Evolutionary conservation across 2,329 filamentous ascomycete species (phyloP).

Genomic region (Aureobasidium sp.): DNA sequence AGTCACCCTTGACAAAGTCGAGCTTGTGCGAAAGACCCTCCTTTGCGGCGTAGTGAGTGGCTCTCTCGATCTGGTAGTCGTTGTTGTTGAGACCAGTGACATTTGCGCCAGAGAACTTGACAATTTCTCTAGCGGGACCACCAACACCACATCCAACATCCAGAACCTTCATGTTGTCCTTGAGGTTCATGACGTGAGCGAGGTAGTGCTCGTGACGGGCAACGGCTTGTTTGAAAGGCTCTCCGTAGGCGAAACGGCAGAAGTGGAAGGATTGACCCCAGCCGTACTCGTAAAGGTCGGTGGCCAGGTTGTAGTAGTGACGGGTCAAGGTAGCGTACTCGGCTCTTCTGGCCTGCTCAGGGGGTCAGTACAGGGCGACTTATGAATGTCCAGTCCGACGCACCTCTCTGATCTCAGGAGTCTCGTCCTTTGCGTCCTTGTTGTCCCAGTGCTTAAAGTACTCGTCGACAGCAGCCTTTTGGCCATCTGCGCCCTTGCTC

Average conservation of each 20-base stretch:
- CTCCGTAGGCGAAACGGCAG: slow-evolving; percentile 81
- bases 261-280: slow-evolving; percentile 98
- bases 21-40: slow-evolving; percentile 75
- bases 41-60: slow-evolving; percentile 74
- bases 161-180: slow-evolving; percentile 79
- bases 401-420: slow-evolving; percentile 67
- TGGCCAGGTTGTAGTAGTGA: slow-evolving; percentile 54
- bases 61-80: slow-evolving; percentile 95
- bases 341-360: slow-evolving; percentile 47
- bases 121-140: slow-evolving; percentile 90
- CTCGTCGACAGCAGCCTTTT: slow-evolving; percentile 76
- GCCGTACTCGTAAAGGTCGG: slow-evolving; percentile 72
- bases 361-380: neutral
- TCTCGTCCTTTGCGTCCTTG: slow-evolving; percentile 72
- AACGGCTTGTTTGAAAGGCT: slow-evolving; percentile 85
- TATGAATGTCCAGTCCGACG: neutral
- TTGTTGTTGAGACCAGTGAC: slow-evolving; percentile 97
- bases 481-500: slow-evolving; percentile 69
- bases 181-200: slow-evolving; percentile 78
- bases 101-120: slow-evolving; percentile 87
- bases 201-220: slow-evolving; percentile 97
- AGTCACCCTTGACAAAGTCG: slow-evolving; percentile 87
- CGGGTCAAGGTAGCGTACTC: slow-evolving; percentile 91
- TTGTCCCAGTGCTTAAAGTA: slow-evolving; percentile 98
- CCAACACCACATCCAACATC: slow-evolving; percentile 97